These are phyloP conservation scores for Amanita rimosa DNA, from an alignment of 768 basidiomycete species.

Conservation along the genomic window DNA sequence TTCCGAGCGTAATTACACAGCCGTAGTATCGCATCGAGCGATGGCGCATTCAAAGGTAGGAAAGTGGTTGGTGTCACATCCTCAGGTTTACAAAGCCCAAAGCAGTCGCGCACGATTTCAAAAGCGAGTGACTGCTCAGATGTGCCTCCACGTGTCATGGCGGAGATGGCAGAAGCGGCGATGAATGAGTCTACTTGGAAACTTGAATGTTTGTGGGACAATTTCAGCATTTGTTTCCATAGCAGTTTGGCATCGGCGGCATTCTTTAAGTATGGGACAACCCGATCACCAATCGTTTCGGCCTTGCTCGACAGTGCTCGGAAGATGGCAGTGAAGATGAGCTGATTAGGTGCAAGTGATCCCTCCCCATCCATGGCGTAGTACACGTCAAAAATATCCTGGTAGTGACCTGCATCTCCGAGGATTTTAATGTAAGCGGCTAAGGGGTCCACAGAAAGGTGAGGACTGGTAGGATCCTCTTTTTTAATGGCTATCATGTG, in stretches of 20 bases:
- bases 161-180: conserved; percentile 39
- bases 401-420: conserved; percentile 44
- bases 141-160: conserved; percentile 42
- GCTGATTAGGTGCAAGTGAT: conserved; percentile 45
- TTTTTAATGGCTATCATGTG: conserved; percentile 39
- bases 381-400: conserved; percentile 69
- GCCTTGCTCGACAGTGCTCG: conserved; percentile 27
- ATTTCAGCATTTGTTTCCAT: conserved; percentile 56
- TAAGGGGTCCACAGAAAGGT: conserved; percentile 40
- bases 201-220: conserved; percentile 29
- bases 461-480: conserved; percentile 31
- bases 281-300: conserved; percentile 15
- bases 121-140: conserved; percentile 59
- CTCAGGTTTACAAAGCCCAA: conserved; percentile 43
- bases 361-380: conserved; percentile 56
- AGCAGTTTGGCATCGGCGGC: conserved; percentile 61
- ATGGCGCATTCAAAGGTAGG: conserved; percentile 31
- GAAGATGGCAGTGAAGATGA: conserved; percentile 60
- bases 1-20: conserved; percentile 42
- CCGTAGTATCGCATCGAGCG: conserved; percentile 42
- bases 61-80: conserved; percentile 26
- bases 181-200: conserved; percentile 44
- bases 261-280: conserved; percentile 21
- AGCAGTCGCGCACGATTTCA: conserved; percentile 48
- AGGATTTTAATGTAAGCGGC: conserved; percentile 59